Conservation (phyloP, 257 asterid species). For the Cynanchum wilfordii region DNA sequence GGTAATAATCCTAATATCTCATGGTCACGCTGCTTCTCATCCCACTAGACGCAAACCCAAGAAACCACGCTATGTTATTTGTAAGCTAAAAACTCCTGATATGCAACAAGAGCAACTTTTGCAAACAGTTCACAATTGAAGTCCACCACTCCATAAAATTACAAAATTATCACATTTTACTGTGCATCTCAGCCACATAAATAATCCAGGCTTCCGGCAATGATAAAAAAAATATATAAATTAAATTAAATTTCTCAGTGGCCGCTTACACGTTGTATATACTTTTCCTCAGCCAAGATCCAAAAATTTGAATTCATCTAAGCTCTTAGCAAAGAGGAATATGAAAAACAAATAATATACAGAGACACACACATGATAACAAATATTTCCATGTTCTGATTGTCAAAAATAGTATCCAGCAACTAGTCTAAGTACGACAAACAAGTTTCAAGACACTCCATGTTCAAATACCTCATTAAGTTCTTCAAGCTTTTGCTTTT, state of each 20-base stretch:
- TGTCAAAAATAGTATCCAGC: background rate
- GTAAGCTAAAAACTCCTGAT: too few species aligned
- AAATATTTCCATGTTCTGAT: background rate
- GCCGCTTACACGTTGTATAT: background rate
- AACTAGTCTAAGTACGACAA: background rate
- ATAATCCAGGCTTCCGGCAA: background rate
- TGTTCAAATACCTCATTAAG: slow-evolving; percentile 71
- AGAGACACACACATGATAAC: background rate
- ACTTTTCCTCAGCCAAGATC: background rate
- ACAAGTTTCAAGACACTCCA: slow-evolving; percentile 15
- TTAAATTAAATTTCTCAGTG: background rate
- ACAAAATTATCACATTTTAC: background rate
- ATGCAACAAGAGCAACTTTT: background rate
- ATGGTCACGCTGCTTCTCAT: too few species aligned
- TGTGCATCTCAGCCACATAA: background rate
- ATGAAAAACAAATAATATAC: background rate
- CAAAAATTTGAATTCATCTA: background rate
- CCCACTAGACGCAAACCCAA: too few species aligned
- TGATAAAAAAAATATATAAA: background rate
- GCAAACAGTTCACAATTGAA: background rate
- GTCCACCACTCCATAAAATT: background rate
- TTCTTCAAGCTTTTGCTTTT: slow-evolving; percentile 74
- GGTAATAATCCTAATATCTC: too few species aligned
- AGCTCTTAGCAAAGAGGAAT: background rate
- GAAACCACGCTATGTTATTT: too few species aligned